Percentiles rank a stretch among this genome's conserved stretches.
Evolutionary conservation across 768 basidiomycete species (phyloP).

Genomic region (Tulasnella sp.): DNA sequence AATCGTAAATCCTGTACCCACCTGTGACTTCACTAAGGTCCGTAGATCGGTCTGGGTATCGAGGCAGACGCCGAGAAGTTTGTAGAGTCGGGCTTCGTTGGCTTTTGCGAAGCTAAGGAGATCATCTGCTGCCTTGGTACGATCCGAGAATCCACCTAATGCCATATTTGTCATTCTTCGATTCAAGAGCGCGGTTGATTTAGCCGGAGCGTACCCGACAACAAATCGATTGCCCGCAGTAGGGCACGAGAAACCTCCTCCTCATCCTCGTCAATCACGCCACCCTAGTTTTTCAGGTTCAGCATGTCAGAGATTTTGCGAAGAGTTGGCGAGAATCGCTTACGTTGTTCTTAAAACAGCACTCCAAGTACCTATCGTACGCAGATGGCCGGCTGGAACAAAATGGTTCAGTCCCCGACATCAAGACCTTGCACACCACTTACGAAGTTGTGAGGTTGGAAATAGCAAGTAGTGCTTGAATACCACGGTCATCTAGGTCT

Average conservation of each 20-base stretch:
- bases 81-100: slow-evolving; percentile 81
- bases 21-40: slow-evolving; percentile 64
- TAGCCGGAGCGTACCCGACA: slow-evolving; percentile 43
- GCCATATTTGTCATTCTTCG: not conserved
- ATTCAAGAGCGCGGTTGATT: not conserved
- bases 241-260: slow-evolving; percentile 49
- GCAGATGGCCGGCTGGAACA: slow-evolving; percentile 49
- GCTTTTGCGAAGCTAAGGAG: slow-evolving; percentile 71
- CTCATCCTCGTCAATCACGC: slow-evolving; percentile 78
- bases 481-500: slow-evolving; percentile 47
- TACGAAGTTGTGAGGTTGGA: slow-evolving; percentile 56
- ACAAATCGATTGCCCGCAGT: slow-evolving; percentile 40
- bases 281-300: slow-evolving; percentile 46
- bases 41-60: slow-evolving; percentile 80
- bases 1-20: slow-evolving; percentile 27
- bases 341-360: slow-evolving; percentile 78
- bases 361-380: slow-evolving; percentile 59
- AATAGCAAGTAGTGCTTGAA: slow-evolving; percentile 47
- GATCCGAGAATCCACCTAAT: slow-evolving; percentile 51
- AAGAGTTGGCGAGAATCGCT: slow-evolving; percentile 25
- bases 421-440: slow-evolving; percentile 24
- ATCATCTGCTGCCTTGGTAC: slow-evolving; percentile 66
- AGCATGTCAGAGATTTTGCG: not conserved
- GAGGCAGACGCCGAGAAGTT: slow-evolving; percentile 67
- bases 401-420: not conserved